Conservation (phyloP, 305 asterid genomes). For the Fraxinus velutina region DNA sequence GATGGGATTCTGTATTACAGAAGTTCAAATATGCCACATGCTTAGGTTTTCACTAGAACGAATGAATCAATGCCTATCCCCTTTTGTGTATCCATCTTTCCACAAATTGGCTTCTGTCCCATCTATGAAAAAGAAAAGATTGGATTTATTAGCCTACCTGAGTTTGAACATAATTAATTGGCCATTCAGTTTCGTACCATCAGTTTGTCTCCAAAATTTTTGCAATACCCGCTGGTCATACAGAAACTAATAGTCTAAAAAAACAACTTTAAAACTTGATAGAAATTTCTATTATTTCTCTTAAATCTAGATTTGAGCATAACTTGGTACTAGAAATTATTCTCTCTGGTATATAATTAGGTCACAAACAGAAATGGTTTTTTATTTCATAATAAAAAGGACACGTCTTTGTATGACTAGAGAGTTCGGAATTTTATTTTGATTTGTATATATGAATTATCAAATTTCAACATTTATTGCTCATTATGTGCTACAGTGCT, state of each 20-base stretch:
- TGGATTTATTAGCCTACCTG: neutral
- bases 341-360: neutral
- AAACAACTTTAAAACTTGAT: neutral
- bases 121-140: neutral
- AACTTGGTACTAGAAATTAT: neutral
- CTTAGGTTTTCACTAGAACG: neutral
- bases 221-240: neutral
- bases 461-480: constrained; percentile 12
- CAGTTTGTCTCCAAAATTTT: neutral
- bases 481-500: neutral
- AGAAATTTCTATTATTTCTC: constrained; percentile 6
- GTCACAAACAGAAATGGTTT: neutral
- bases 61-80: neutral
- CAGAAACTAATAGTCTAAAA: neutral
- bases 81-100: neutral
- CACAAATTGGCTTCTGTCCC: neutral
- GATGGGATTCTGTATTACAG: neutral
- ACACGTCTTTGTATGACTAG: neutral
- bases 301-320: neutral
- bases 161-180: neutral
- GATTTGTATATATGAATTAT: constrained; percentile 9
- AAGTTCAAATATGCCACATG: neutral
- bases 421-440: neutral
- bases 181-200: neutral
- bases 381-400: neutral